These are phyloP conservation scores for Colletotrichum brevisporum DNA, from an alignment of 2,329 filamentous ascomycete genomes.

Conservation along the genomic window DNA sequence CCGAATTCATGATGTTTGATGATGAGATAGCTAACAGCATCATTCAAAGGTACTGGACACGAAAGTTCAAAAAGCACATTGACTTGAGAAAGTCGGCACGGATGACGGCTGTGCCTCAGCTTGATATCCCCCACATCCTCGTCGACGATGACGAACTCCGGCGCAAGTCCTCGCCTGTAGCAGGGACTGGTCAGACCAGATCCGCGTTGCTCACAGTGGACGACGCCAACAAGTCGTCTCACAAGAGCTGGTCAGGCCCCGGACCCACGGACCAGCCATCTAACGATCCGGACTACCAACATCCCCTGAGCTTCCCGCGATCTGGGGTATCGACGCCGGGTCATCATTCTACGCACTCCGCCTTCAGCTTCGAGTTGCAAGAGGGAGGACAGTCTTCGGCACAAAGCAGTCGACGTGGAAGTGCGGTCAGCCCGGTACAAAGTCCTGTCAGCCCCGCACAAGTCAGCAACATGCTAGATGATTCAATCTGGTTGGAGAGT, in stretches of 20 bases:
- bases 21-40: neutral
- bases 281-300: slow-evolving; percentile 54
- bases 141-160: slow-evolving; percentile 77
- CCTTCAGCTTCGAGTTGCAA: slow-evolving; percentile 72
- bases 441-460: slow-evolving; percentile 76
- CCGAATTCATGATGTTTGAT: too few relatives aligned
- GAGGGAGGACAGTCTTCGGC: slow-evolving; percentile 54
- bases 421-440: slow-evolving; percentile 79
- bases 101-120: slow-evolving; percentile 83
- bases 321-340: slow-evolving; percentile 56
- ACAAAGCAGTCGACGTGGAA: slow-evolving; percentile 72
- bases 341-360: slow-evolving; percentile 63
- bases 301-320: slow-evolving; percentile 69
- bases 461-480: slow-evolving; percentile 87
- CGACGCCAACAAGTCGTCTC: slow-evolving; percentile 52
- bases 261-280: slow-evolving; percentile 57
- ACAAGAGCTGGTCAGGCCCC: slow-evolving; percentile 59
- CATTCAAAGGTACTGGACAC: slow-evolving; percentile 79
- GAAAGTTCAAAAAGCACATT: slow-evolving; percentile 82
- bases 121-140: slow-evolving; percentile 90
- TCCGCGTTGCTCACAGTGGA: slow-evolving; percentile 54
- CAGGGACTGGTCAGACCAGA: slow-evolving; percentile 46
- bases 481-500: slow-evolving; percentile 94
- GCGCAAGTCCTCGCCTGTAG: slow-evolving; percentile 35
- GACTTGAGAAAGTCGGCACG: slow-evolving; percentile 81